Evolutionary conservation across 768 basidiomycete species (phyloP).

Genomic region (Gymnopilus junonius): DNA sequence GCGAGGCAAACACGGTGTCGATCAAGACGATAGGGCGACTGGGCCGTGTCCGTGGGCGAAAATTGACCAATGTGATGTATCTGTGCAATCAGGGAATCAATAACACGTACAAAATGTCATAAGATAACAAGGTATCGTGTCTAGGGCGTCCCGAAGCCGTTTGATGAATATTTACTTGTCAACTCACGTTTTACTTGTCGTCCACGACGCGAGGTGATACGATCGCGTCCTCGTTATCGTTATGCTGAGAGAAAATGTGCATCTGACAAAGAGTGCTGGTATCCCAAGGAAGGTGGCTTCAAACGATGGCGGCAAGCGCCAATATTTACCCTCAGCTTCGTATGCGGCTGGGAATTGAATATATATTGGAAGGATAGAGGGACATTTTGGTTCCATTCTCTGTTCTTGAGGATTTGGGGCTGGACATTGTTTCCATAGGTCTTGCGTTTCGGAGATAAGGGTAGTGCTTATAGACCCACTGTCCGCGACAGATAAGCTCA

Average conservation of each 20-base stretch:
- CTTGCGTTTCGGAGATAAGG: conserved; percentile 32
- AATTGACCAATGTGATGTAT: conserved; percentile 44
- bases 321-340: conserved; percentile 29
- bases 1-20: conserved; percentile 48
- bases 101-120: not conserved
- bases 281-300: conserved; percentile 37
- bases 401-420: not conserved
- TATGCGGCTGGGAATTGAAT: conserved; percentile 40
- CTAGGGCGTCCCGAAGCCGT: not conserved
- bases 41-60: conserved; percentile 53
- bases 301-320: conserved; percentile 43
- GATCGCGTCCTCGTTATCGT: conserved; percentile 34
- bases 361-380: conserved; percentile 41
- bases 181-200: conserved; percentile 40
- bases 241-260: conserved; percentile 37
- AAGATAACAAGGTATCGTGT: not conserved
- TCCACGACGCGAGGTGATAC: conserved; percentile 38
- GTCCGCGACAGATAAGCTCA: conserved; percentile 39
- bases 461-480: conserved; percentile 32
- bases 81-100: conserved; percentile 28
- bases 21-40: conserved; percentile 44
- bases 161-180: not conserved
- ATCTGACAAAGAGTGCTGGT: conserved; percentile 37
- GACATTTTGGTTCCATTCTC: conserved; percentile 28
- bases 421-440: conserved; percentile 34